A percentile compares a stretch with the other conserved stretches of the same genome.
phyloP scores from a whole-genome alignment of 1,284 basidiomycete species.

The Naganishia sp. region DNA sequence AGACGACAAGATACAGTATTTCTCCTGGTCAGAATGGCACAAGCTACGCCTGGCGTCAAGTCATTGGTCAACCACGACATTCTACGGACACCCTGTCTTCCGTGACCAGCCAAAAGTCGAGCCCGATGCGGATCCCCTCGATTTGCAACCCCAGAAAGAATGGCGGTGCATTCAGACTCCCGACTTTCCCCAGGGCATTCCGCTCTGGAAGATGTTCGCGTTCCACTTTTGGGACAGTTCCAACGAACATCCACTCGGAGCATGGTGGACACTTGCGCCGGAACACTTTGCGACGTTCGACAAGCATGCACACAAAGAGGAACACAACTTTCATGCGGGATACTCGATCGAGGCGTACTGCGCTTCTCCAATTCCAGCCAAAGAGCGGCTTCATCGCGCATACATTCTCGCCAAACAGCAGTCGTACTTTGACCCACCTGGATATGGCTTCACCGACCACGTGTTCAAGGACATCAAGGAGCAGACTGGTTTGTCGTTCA shows the following conservation, averaged over 20 bases:
- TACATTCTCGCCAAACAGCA: slow-evolving; percentile 42
- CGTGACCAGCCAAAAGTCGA: slow-evolving; percentile 6
- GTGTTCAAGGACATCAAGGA: slow-evolving; percentile 23
- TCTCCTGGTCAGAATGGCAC: background rate
- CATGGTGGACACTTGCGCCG: slow-evolving; percentile 39
- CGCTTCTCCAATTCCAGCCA: background rate
- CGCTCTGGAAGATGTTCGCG: slow-evolving; percentile 36
- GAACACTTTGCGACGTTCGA: slow-evolving; percentile 34
- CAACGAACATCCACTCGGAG: slow-evolving; percentile 35
- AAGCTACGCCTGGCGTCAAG: background rate
- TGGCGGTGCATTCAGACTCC: slow-evolving; percentile 24
- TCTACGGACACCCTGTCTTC: background rate
- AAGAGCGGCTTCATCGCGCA: slow-evolving; percentile 43
- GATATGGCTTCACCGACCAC: background rate
- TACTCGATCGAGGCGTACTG: slow-evolving; percentile 29
- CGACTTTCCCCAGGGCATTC: slow-evolving; percentile 39
- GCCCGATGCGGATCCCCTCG: background rate
- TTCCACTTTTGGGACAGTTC: slow-evolving; percentile 41
- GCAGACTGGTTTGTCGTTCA: slow-evolving; percentile 36
- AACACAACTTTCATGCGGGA: slow-evolving; percentile 28
- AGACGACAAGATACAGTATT: too few relatives aligned
- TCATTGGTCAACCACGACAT: background rate
- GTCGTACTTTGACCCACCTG: slow-evolving; percentile 39
- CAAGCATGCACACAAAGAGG: background rate
- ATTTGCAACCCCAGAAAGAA: slow-evolving; percentile 16